phyloP scores from a whole-genome alignment of 129 eudicot genomes.

The Daucus carota region DH1_v3.0 NC_030386.2:25405501-25406000 shows the following conservation, averaged over 20 bases:
- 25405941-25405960: too few relatives aligned
- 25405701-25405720: neutral
- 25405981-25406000: too few relatives aligned
- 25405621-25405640: neutral
- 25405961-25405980: too few relatives aligned
- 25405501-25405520: neutral
- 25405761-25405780: too few relatives aligned
- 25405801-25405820: too few relatives aligned
- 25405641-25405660: neutral
- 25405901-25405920: too few relatives aligned
- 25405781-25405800: too few relatives aligned
- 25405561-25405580: neutral
- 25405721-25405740: neutral
- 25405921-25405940: too few relatives aligned
- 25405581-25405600: neutral
- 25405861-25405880: too few relatives aligned
- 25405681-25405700: neutral
- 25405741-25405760: neutral
- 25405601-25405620: neutral
- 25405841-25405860: too few relatives aligned
- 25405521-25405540: neutral
- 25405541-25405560: neutral
- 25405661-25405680: neutral
- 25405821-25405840: too few relatives aligned
- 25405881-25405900: too few relatives aligned